Evolutionary conservation across 441 rosid species (phyloP), one percentile per base, ranked within the genome.

Genomic region (Manihot esculenta): DNA sequence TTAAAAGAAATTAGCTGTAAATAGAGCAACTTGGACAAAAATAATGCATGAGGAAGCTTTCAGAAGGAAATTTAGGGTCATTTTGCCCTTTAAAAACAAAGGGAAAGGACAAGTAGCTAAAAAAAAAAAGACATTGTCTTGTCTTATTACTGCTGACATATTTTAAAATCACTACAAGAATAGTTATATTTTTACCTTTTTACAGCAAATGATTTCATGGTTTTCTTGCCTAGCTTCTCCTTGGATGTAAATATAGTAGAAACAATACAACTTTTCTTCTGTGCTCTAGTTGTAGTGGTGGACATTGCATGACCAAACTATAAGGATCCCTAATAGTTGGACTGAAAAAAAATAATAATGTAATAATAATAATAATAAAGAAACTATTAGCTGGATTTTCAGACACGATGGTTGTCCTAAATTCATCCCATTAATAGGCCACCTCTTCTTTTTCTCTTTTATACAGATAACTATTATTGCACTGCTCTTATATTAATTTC

Each of bases 21-120:
- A 23, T 35, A 10, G 45, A 24, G 21, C 38, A 66, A 44, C 18
- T 69, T 64, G 33, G 30, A 27, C 42, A 3, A 11, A 21, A 67
- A 21, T 18, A 57, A 41, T 41, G 20, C 21, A 23, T 55, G 5
- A 45, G 33, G 33, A 47, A 21, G 21, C 51, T 62, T 55, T 60
- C 44, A 60, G 49, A 41, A 64, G 64, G 11, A 62, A 66, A 82
- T 53, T 83, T 79, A 81, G 79, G 78, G 75, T 82, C 9, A 9
- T 26, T 20, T 49, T 54, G 33, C 53, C 21, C 12, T 10, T 58
- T 11, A 47, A 0, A 24, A 53, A 24, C 24, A 7, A 1, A 45
- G 55, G 56, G 33, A 7, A 48, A 70, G 63, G 69, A 71, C 67
- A 71, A 54, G 3, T 62, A 21, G 56, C 27, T 53, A 7, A 30